A percentile compares a stretch with the other conserved stretches of the same genome.
phyloP scores from a whole-genome alignment of 371 early-diverging fungal genomes.

The Massospora cicadina region DNA sequence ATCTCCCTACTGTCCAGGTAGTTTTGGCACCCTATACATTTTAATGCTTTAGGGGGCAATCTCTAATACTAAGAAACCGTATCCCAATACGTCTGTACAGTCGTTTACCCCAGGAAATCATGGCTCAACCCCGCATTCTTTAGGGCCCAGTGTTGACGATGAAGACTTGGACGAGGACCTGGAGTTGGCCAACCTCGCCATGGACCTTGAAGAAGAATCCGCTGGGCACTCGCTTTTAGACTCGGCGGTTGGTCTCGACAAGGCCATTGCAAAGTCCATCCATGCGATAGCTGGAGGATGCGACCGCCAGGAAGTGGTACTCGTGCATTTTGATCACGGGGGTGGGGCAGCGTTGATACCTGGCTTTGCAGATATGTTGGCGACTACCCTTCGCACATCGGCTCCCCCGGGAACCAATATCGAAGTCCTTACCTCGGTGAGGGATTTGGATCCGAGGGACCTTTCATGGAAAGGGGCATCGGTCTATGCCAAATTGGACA shows the following conservation, averaged over 20 bases:
- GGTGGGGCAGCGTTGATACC: slow-evolving; percentile 38
- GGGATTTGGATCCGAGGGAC: slow-evolving; percentile 71
- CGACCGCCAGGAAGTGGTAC: slow-evolving; percentile 42
- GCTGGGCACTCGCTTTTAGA: neutral
- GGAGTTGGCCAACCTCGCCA: neutral
- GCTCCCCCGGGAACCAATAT: slow-evolving; percentile 37
- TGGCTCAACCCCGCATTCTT: too few species aligned
- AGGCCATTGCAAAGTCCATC: slow-evolving; percentile 61
- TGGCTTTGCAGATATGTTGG: neutral
- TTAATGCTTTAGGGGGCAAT: too few species aligned
- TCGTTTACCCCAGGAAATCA: too few species aligned
- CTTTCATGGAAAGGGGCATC: slow-evolving; percentile 82
- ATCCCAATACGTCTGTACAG: too few species aligned
- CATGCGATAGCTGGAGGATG: slow-evolving; percentile 47
- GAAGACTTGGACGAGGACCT: neutral
- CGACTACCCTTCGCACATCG: slow-evolving; percentile 2
- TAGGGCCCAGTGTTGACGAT: neutral
- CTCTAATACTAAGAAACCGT: too few species aligned
- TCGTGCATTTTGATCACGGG: slow-evolving; percentile 56
- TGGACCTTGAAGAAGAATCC: neutral
- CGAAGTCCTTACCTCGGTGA: slow-evolving; percentile 57
- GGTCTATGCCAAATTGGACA: slow-evolving; percentile 59
- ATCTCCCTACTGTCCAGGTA: neutral
- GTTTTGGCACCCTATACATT: too few species aligned
- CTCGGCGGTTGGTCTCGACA: slow-evolving; percentile 29